Conservation (phyloP, 495 filamentous ascomycete species). For the Cetradonia linearis region DNA sequence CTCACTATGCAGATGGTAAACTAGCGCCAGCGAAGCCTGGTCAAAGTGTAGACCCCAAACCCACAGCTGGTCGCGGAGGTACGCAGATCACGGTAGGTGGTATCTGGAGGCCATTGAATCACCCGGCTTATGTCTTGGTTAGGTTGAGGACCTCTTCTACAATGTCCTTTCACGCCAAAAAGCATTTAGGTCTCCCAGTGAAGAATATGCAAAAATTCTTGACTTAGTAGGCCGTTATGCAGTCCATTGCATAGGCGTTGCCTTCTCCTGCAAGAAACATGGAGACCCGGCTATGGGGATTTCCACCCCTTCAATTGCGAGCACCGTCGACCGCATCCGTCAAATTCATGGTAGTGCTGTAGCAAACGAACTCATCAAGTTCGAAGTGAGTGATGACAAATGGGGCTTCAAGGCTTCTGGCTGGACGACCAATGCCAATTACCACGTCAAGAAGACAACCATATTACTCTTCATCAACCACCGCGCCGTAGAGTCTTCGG, state of each 20-base stretch:
- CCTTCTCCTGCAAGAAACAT: conserved; percentile 94
- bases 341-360: conserved; percentile 80
- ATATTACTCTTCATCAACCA: conserved; percentile 96
- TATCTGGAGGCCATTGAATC: neutral
- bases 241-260: conserved; percentile 83
- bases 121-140: neutral
- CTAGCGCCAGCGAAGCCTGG: conserved; percentile 84
- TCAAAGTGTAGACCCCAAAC: conserved; percentile 77
- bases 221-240: conserved; percentile 91
- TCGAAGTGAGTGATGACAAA: conserved; percentile 59
- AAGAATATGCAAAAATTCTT: conserved; percentile 97
- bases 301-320: conserved; percentile 61
- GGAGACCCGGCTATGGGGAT: conserved; percentile 77
- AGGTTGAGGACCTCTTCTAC: conserved; percentile 96
- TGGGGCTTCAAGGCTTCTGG: conserved; percentile 77
- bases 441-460: conserved; percentile 82
- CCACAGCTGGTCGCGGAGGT: conserved; percentile 80
- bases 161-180: conserved; percentile 81
- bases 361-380: conserved; percentile 80
- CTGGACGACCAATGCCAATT: conserved; percentile 87
- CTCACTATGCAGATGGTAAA: conserved; percentile 76
- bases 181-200: conserved; percentile 83
- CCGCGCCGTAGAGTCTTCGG: conserved; percentile 85
- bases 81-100: conserved; percentile 82
- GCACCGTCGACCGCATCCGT: conserved; percentile 70